Evolutionary conservation across 2,329 filamentous ascomycete genomes (phyloP), one percentile per base, ranked within the genome.

Genomic region (Alternaria sp.): DNA sequence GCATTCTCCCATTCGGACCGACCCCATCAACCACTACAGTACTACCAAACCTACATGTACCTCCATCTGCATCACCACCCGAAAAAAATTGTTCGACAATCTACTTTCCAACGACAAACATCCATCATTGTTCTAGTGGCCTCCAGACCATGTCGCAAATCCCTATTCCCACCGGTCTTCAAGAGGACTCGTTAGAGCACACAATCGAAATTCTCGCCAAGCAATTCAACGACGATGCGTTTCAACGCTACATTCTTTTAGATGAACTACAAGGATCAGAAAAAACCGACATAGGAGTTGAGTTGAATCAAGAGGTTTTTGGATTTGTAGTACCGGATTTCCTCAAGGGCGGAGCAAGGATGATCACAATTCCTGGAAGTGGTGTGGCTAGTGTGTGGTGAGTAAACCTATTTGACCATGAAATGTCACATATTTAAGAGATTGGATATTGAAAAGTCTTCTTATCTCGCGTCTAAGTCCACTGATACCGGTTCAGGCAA

Each of bases 331-430:
- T 63, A 14, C 28, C 46, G 2, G 49, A 34, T 5, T 38, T 54
- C 5, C 10, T 61, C 6, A 40, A 49, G 11, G 43, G 40, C 8
- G 61, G 58, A n/a, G 58, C 41, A 11, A 52, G 54, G 20, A 46
- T 25, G n/a, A 38, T 58, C n/a, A 63, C 58, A 8, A n/a, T 57
- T 44, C 48, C 50, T 27, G 41, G 44, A 5, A 61, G 53, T 27
- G 53, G 58, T 5, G 38, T 63, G 16, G 18, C 58, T 4, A 54
- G 54, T 54, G 58, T 63, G 5, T 63, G 61, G 60, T 63, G 44
- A 34, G 60, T 41, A 12, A 2, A 36, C 5, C 28, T 12, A 9
- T 11, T 18, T 6, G 9, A 40, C 32, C 14, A 38, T 27, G 20
- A 50, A 20, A 38, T 27, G 22, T 38, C 16, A 8, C n/a, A 14